Conservation (phyloP, 176 grass and related monocot genomes). For the Zoysia pacifica region DNA sequence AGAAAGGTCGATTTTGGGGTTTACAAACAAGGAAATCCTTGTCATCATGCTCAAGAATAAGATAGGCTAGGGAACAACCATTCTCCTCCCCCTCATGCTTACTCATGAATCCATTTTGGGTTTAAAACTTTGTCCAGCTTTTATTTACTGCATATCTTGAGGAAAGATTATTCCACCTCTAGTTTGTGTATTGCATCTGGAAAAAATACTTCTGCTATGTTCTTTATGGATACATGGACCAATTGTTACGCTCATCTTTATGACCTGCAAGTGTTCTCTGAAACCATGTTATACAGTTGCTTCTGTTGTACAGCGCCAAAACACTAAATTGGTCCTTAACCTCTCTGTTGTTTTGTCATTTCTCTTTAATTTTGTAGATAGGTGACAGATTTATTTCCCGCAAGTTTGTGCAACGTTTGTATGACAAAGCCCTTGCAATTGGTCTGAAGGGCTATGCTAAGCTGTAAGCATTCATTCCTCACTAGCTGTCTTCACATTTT, state of each 20-base stretch:
- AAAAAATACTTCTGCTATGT: slow-evolving; percentile 1
- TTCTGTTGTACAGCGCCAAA: not conserved
- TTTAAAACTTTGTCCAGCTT: not conserved
- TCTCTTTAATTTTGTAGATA: slow-evolving; percentile 62
- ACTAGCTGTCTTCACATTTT: slow-evolving; percentile 10
- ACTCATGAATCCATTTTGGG: slow-evolving; percentile 2
- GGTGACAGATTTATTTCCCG: slow-evolving; percentile 94
- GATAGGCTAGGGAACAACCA: not conserved
- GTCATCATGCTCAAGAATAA: not conserved
- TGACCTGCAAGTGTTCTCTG: not conserved
- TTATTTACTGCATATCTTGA: not conserved
- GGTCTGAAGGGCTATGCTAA: slow-evolving; percentile 95
- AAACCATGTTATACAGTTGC: slow-evolving; percentile 20
- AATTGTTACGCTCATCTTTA: not conserved
- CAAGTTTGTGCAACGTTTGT: slow-evolving; percentile 78
- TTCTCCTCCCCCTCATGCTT: not conserved
- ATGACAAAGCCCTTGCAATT: slow-evolving; percentile 91
- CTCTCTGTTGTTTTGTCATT: slow-evolving; percentile 28
- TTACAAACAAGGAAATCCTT: slow-evolving; percentile 1
- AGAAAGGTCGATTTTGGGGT: not conserved
- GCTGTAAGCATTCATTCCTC: slow-evolving; percentile 64
- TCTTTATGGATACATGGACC: slow-evolving; percentile 27
- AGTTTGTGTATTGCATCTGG: not conserved
- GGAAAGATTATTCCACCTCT: slow-evolving; percentile 8
- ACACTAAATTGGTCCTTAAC: slow-evolving; percentile 28